Evolutionary conservation across 371 early-diverging fungal genomes (phyloP).

Genomic region (Mucor sp.): DNA sequence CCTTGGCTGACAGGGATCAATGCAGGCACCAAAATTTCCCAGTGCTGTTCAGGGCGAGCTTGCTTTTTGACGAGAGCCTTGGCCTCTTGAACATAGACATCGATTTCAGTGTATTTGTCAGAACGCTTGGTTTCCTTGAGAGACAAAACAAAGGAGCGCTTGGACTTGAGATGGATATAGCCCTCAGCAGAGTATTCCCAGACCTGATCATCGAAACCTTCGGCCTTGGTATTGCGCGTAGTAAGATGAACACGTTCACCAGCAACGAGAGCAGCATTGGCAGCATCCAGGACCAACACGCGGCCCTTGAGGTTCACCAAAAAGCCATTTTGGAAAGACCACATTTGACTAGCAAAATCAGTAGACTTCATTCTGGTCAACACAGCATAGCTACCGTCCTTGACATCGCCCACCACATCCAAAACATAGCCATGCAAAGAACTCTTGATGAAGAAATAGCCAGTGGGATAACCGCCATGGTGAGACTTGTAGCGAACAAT

Average conservation of each 20-base stretch:
- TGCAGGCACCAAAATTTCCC: conserved; percentile 46
- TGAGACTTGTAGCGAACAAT: conserved; percentile 42
- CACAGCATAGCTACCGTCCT: conserved; percentile 26
- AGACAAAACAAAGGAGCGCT: conserved; percentile 37
- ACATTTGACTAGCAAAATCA: conserved; percentile 53
- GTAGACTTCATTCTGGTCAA: conserved; percentile 34
- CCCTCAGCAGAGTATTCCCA: conserved; percentile 44
- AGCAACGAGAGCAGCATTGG: conserved; percentile 18
- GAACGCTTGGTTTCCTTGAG: conserved; percentile 37
- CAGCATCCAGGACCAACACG: conserved; percentile 36
- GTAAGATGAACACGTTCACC: conserved; percentile 38
- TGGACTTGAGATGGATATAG: conserved; percentile 27
- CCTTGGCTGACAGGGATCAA: conserved; percentile 34
- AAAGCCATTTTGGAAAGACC: conserved; percentile 52
- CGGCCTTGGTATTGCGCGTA: conserved; percentile 10
- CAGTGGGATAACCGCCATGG: conserved; percentile 31
- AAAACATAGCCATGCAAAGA: conserved; percentile 46
- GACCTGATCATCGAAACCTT: conserved; percentile 29
- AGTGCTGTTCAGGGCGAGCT: conserved; percentile 43
- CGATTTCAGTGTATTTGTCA: conserved; percentile 20
- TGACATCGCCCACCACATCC: conserved; percentile 31
- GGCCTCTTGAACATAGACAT: conserved; percentile 44
- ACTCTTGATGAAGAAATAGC: conserved; percentile 51
- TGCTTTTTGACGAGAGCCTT: conserved; percentile 31
- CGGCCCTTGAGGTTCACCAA: conserved; percentile 52